Evolutionary conservation across 192 early-diverging fungal genomes (phyloP).

Genomic region (Kickxella alabastrina): DNA sequence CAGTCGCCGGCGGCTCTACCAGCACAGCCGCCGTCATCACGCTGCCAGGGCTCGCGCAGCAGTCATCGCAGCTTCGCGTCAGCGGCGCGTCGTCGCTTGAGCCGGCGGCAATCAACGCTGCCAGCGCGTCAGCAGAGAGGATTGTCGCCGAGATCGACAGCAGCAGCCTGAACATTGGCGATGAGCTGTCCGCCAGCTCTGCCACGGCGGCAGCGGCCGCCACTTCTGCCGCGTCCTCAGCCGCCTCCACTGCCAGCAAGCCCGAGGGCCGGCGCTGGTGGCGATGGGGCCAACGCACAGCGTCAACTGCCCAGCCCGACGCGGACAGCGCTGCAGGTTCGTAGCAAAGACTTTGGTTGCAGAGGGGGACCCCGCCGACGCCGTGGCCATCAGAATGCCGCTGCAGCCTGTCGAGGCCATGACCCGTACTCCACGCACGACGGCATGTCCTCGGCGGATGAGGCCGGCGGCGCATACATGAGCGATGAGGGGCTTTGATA

Average conservation of each 20-base stretch:
- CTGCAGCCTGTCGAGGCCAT: background rate
- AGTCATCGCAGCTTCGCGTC: background rate
- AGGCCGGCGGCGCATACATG: constrained; percentile 23
- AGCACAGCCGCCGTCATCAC: background rate
- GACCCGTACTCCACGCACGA: background rate
- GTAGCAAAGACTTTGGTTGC: too few species aligned
- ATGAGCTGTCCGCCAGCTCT: too few species aligned
- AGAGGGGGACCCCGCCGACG: too few species aligned
- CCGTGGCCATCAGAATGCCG: too few species aligned
- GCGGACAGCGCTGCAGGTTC: too few species aligned
- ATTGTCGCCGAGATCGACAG: background rate
- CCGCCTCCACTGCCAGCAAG: constrained; percentile 11
- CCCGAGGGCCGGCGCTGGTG: constrained; percentile 36
- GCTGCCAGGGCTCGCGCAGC: background rate
- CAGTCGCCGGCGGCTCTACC: background rate
- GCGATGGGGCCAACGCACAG: constrained; percentile 31
- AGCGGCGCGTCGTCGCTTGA: background rate
- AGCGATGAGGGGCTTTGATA: constrained; percentile 32
- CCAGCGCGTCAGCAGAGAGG: background rate
- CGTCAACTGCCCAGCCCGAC: constrained; percentile 1
- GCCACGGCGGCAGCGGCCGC: too few species aligned
- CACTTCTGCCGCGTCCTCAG: too few species aligned
- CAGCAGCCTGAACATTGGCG: too few species aligned
- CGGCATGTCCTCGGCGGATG: constrained; percentile 10
- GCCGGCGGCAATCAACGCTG: background rate